Evolutionary conservation across 441 rosid genomes (phyloP).

Genomic region (Biscutella laevigata): DNA sequence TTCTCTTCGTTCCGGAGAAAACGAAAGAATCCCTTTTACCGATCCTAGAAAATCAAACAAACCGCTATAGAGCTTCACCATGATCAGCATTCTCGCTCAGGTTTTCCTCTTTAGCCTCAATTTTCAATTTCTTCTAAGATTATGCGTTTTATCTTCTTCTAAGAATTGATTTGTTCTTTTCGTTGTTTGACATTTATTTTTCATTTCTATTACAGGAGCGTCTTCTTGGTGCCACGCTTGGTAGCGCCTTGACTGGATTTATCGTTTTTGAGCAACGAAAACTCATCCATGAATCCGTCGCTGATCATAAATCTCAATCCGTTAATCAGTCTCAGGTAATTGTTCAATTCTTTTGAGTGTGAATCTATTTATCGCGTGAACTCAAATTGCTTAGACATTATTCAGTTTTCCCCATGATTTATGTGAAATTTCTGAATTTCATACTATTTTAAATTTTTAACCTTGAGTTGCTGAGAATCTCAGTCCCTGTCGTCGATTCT

Average conservation of each 20-base stretch:
- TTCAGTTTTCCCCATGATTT: background rate
- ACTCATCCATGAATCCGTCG: slow-evolving; percentile 46
- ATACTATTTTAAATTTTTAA: background rate
- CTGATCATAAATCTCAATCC: slow-evolving; percentile 24
- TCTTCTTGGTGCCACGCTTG: slow-evolving; percentile 68
- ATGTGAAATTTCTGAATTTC: background rate
- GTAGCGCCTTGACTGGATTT: slow-evolving; percentile 44
- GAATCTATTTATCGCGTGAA: background rate
- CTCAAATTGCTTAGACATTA: background rate
- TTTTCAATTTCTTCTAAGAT: background rate
- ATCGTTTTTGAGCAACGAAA: slow-evolving; percentile 58
- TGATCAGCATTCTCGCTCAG: slow-evolving; percentile 35
- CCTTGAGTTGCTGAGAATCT: background rate
- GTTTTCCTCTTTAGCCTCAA: background rate
- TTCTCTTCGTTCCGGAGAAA: slow-evolving; percentile 1
- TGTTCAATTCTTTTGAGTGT: background rate
- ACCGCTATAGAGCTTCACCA: background rate
- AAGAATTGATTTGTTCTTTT: background rate
- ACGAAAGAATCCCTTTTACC: background rate
- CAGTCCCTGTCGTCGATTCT: too few species aligned
- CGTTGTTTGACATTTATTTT: background rate
- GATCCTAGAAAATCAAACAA: slow-evolving; percentile 4
- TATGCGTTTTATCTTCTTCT: too few species aligned
- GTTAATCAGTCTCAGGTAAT: slow-evolving; percentile 21
- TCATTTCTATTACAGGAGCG: slow-evolving; percentile 32